Conservation (phyloP, 805 yeast genomes). For the Metschnikowia peoriensis region DNA sequence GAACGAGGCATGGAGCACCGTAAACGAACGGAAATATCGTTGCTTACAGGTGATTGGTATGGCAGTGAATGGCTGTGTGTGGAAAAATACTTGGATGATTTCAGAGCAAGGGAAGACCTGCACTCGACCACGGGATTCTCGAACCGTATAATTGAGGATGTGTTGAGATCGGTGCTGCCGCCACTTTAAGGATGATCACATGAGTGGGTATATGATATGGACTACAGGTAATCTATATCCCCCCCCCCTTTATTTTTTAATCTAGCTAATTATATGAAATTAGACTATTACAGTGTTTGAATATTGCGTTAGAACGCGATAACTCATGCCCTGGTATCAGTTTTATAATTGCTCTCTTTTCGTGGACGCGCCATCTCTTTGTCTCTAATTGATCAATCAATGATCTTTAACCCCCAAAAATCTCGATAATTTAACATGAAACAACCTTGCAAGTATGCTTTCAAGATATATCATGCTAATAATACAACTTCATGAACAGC, state of each 20-base stretch:
- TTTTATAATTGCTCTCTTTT: too few relatives aligned
- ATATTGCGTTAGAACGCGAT: too few relatives aligned
- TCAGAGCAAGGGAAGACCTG: slow-evolving; percentile 20
- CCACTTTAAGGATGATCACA: slow-evolving; percentile 27
- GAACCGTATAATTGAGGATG: slow-evolving; percentile 39
- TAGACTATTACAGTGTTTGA: too few relatives aligned
- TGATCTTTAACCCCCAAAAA: too few relatives aligned
- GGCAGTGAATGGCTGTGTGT: slow-evolving; percentile 41
- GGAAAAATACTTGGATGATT: slow-evolving; percentile 24
- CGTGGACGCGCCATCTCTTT: too few relatives aligned
- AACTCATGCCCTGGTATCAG: too few relatives aligned
- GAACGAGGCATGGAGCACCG: slow-evolving; percentile 12
- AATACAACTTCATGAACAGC: too few relatives aligned
- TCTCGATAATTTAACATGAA: too few relatives aligned
- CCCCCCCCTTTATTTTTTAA: not conserved
- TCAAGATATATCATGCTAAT: too few relatives aligned
- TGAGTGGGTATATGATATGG: not conserved
- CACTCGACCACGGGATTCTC: slow-evolving; percentile 33
- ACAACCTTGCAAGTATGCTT: too few relatives aligned
- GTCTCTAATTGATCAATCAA: too few relatives aligned
- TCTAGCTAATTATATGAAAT: too few relatives aligned
- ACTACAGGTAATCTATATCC: not conserved
- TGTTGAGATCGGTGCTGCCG: slow-evolving; percentile 31
- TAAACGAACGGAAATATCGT: slow-evolving; percentile 27
- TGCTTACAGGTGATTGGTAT: slow-evolving; percentile 44